A percentile compares a stretch with the other conserved stretches of the same genome.
Conservation (phyloP, 2,329 filamentous ascomycete genomes). For the Phyllosticta citribraziliensis region DNA sequence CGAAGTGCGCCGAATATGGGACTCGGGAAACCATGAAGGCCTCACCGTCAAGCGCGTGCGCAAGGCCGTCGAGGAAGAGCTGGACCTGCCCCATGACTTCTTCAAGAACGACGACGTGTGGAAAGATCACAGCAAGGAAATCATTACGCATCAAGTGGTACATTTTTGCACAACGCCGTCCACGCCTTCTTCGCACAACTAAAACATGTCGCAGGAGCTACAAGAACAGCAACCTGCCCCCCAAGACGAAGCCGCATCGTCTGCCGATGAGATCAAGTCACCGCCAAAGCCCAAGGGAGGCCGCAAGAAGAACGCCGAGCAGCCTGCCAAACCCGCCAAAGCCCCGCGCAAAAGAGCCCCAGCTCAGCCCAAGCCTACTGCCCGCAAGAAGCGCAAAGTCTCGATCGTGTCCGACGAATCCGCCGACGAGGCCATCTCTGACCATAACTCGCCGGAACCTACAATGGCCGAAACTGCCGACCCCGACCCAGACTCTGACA, state of each 20-base stretch:
- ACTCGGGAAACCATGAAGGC: slow-evolving; percentile 36
- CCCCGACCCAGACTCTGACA: slow-evolving; percentile 10
- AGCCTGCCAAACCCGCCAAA: slow-evolving; percentile 1
- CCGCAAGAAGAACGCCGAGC: not conserved
- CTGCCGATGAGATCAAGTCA: not conserved
- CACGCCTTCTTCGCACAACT: not conserved
- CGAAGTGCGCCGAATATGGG: slow-evolving; percentile 31
- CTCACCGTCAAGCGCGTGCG: slow-evolving; percentile 50
- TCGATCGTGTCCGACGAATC: slow-evolving; percentile 21
- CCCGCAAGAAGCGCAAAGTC: slow-evolving; percentile 23
- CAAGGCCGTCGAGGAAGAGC: slow-evolving; percentile 39
- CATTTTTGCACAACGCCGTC: not conserved
- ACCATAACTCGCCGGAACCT: slow-evolving; percentile 6
- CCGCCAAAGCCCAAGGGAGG: not conserved
- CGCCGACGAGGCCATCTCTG: slow-evolving; percentile 11
- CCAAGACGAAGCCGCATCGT: slow-evolving; percentile 11
- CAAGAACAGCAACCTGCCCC: slow-evolving; percentile 19
- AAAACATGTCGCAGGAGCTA: slow-evolving; percentile 11
- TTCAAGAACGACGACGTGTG: slow-evolving; percentile 45
- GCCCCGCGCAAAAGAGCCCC: slow-evolving; percentile 20
- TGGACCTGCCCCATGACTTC: slow-evolving; percentile 44
- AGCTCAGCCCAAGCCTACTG: slow-evolving; percentile 19
- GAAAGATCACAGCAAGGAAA: slow-evolving; percentile 44
- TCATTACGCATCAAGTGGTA: slow-evolving; percentile 45
- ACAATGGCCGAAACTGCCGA: slow-evolving; percentile 9